These are phyloP conservation scores for Carex sylvatica DNA, from an alignment of 202 grass and related monocot species.

Conservation along the genomic window DNA sequence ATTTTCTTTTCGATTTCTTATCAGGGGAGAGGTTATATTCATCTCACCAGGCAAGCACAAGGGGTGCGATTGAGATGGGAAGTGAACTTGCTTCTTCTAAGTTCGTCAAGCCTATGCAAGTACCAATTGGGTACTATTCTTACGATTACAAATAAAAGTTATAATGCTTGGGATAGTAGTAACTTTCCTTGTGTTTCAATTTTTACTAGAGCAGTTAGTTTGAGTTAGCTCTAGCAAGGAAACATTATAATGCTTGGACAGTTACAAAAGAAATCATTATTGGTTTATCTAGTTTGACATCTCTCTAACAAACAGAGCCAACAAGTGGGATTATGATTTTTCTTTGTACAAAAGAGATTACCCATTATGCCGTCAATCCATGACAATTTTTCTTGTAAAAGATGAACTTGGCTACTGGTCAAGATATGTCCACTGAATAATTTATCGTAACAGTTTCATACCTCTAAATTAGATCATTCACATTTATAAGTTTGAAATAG, in stretches of 20 bases:
- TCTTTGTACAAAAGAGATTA: background rate
- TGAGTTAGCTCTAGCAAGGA: background rate
- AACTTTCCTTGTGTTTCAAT: background rate
- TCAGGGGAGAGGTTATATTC: constrained; percentile 60
- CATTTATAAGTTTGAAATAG: background rate
- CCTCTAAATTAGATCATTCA: background rate
- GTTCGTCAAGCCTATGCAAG: constrained; percentile 46
- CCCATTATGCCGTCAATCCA: background rate
- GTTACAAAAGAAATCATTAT: background rate
- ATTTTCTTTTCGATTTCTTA: background rate
- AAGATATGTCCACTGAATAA: background rate
- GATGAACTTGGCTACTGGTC: background rate
- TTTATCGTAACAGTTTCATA: background rate
- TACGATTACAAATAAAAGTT: background rate
- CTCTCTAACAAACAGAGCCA: background rate
- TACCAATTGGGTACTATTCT: constrained; percentile 33
- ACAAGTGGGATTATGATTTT: background rate
- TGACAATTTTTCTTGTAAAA: background rate
- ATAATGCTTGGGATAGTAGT: background rate
- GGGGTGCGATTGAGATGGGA: constrained; percentile 58
- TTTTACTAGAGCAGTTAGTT: background rate
- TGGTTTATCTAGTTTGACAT: background rate
- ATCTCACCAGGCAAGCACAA: constrained; percentile 64
- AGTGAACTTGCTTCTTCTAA: constrained; percentile 53
- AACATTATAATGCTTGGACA: no score